A percentile compares a stretch with the other conserved stretches of the same genome.
These are phyloP conservation scores for Herpetomonas samuelpessoai DNA, from an alignment of 208 protist genomes.

Conservation along the genomic window DNA sequence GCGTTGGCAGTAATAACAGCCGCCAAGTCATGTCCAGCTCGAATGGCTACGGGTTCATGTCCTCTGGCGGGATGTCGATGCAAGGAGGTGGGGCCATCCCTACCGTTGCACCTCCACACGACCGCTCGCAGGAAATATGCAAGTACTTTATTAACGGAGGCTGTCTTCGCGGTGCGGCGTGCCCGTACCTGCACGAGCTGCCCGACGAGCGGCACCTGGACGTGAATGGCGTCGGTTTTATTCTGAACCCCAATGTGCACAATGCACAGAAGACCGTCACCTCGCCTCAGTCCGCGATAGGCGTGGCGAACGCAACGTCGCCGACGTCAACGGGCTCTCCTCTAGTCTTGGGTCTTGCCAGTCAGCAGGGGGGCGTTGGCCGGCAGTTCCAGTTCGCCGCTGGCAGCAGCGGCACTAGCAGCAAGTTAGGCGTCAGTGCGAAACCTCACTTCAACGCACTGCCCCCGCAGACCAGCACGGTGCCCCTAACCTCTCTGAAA, in stretches of 20 bases:
- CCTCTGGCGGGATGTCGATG: constrained; percentile 14
- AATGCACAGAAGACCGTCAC: constrained; percentile 84
- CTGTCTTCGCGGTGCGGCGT: constrained; percentile 72
- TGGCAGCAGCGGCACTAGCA: neutral
- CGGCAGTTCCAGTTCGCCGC: neutral
- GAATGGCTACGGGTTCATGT: constrained; percentile 45
- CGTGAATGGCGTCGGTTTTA: constrained; percentile 83
- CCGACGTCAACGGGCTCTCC: constrained; percentile 23
- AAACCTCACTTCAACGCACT: neutral
- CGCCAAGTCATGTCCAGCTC: neutral
- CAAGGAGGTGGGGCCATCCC: constrained; percentile 28
- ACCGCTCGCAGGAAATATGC: constrained; percentile 82
- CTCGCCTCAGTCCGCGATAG: constrained; percentile 22
- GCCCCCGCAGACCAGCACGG: neutral
- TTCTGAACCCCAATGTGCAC: constrained; percentile 86
- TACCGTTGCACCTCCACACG: constrained; percentile 34
- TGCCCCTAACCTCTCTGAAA: constrained; percentile 24
- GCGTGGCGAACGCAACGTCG: constrained; percentile 11
- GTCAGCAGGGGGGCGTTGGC: constrained; percentile 6
- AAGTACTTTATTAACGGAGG: constrained; percentile 90
- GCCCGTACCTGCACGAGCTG: constrained; percentile 84
- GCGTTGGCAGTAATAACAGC: neutral
- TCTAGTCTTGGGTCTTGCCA: constrained; percentile 38
- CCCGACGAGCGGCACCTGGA: constrained; percentile 89
- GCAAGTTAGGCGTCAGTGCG: neutral